These are phyloP conservation scores for Phyllostachys edulis DNA, from an alignment of 176 grass and related monocot genomes.

Conservation along the genomic window DNA sequence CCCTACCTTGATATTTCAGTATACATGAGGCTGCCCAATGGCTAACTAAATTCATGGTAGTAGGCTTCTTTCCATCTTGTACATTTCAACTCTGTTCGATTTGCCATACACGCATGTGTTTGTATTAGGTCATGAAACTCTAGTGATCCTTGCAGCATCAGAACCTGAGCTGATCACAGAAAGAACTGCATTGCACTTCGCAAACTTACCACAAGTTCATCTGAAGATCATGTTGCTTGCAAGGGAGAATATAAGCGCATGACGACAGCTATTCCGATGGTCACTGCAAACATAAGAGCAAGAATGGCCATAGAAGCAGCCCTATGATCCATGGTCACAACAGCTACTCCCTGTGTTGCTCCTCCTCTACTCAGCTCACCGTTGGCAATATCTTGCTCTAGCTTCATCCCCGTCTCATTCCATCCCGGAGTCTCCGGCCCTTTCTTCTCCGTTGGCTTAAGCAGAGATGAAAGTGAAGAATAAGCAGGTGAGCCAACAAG, in stretches of 20 bases:
- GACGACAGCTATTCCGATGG: constrained; percentile 20
- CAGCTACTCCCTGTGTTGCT: neutral
- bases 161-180: neutral
- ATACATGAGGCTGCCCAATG: neutral
- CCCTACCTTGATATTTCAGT: neutral
- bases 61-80: neutral
- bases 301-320: constrained; percentile 20
- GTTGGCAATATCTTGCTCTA: constrained; percentile 21
- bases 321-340: constrained; percentile 17
- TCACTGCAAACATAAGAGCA: constrained; percentile 35
- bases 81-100: neutral
- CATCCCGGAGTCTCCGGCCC: neutral
- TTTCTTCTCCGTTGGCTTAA: constrained; percentile 27
- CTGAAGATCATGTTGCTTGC: constrained; percentile 21
- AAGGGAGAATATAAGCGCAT: constrained; percentile 14
- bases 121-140: neutral
- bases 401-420: constrained; percentile 39
- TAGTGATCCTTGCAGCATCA: neutral
- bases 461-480: constrained; percentile 1
- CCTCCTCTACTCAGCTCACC: neutral
- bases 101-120: neutral
- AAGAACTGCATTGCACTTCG: neutral
- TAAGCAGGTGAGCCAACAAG: neutral
- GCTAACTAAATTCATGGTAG: neutral
- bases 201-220: neutral